Evolutionary conservation across 495 filamentous ascomycete genomes (phyloP).

Genomic region (Penicillium desertorum): DNA sequence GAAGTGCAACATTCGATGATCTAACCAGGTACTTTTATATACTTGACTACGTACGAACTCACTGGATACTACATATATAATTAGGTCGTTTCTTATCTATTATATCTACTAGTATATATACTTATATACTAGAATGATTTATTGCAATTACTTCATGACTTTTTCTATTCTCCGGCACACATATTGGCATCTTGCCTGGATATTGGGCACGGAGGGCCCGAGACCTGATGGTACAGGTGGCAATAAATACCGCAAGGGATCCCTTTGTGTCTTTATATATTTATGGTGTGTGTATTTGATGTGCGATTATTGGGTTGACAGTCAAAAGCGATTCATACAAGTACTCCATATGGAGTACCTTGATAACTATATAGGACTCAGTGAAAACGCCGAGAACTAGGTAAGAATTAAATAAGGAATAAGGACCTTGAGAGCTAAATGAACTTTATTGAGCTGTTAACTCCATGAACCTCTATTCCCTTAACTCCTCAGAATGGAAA

Average conservation of each 20-base stretch:
- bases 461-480: neutral
- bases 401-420: neutral
- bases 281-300: neutral
- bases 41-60: neutral
- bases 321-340: neutral
- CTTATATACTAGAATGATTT: too few relatives aligned
- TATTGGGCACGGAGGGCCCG: conserved; percentile 13
- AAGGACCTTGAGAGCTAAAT: neutral
- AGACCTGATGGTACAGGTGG: conserved; percentile 1
- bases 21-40: conserved; percentile 17
- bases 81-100: too few relatives aligned
- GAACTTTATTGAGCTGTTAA: neutral
- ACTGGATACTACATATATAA: too few relatives aligned
- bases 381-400: neutral
- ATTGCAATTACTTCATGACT: too few relatives aligned
- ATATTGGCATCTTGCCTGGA: conserved; percentile 8
- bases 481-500: neutral
- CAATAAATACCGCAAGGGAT: conserved; percentile 5
- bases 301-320: neutral
- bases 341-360: neutral
- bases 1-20: conserved; percentile 38
- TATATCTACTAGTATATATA: too few relatives aligned
- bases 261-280: neutral
- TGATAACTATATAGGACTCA: neutral
- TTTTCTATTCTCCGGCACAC: neutral